Evolutionary conservation across 2,329 filamentous ascomycete genomes (phyloP), one percentile per base, ranked within the genome.

Genomic region (Nannizzia gypsea): DNA sequence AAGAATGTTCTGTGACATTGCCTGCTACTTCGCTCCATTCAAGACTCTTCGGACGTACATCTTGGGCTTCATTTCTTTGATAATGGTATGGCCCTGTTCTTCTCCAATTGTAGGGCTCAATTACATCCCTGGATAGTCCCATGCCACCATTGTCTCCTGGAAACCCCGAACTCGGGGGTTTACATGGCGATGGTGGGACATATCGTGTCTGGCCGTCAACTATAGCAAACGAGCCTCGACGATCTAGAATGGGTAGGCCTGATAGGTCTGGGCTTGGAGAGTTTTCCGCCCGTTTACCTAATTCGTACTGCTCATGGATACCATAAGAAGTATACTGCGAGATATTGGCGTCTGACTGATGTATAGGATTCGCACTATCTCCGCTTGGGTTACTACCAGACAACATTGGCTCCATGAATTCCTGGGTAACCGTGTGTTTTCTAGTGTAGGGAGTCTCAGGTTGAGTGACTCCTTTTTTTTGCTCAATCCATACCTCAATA

Each of bases 351-450:
- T 11, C 9, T 34, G 38, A 42, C 15, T 31, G 9, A 6, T 31
- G 17, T 54, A 31, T 6, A 54, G 15, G 15, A 4, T 3, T 4
- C 17, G 48, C 26, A 34, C 48, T 15, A 34, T 24, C n/a, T 54
- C n/a, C 20, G 8, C 24, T 31, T 34, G 62, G 63, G 22, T 70
- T 68, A 13, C 61, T 56, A 55, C 70, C 68, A 28, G 73, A 63
- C 28, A 72, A 67, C 70, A 74, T 75, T 11, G 71, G 66, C 55
- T 72, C 70, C 1, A 69, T 70, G 3, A 69, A 70, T 8, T 59
- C 54, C 42, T 66, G 65, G 36, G 60, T 64, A 17, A 34, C 15
- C 48, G 3, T 54, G 15, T 11, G n/a, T 5, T 1, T 31, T 34
- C 9, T 26, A 34, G 24, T n/a, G 31, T n/a, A 4, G 3, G 11